Evolutionary conservation across 164 flowering plant species (phyloP), one percentile per base, ranked within the genome.

Genomic region (Nymphaea colorata): DNA sequence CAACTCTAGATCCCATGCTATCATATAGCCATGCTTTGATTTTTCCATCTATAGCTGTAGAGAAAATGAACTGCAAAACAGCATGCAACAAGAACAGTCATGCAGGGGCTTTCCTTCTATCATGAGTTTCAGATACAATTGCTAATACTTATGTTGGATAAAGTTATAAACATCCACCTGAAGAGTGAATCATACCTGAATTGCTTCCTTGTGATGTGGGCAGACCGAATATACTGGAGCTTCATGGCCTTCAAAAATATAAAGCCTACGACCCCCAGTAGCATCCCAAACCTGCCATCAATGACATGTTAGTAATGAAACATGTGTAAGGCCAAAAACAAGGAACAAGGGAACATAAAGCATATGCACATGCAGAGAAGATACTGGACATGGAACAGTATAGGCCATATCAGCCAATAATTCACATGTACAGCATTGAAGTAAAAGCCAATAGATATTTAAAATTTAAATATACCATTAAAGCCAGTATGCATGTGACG

Each of bases 1-100:
- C 90, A 73, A 87, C 92, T 76, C 89, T 82, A 18, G 97, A 90
- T 41, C 90, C 97, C 84, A 79, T n/a, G 66, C 78, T 82, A 71
- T 87, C 94, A 77, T 90, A 90, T 5, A 88, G 80, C 97, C 94
- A 90, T 57, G 89, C 92, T 80, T 90, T 90, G 42, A 90, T 90
- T 74, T 87, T 90, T 45, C 97, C 94, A 75, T 88, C 97, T 74
- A 82, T 71, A 71, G 88, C 89, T 69, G 94, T 86, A 67, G 97
- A 88, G 72, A 88, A 90, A 65, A 90, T 82, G 69, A 87, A 90
- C 97, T 90, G 84, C 77, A 78, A 12, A 71, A 2, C 3, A 8
- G 8, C 57, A 51, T 10, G 14, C 12, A 51, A 51, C 3, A 51
- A 15, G 57, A 25, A 25, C 36, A 25, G 36, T 25, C 36, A 25